phyloP scores from a whole-genome alignment of 352 stramenopile species.

The Halophytophthora polymorphica region DNA sequence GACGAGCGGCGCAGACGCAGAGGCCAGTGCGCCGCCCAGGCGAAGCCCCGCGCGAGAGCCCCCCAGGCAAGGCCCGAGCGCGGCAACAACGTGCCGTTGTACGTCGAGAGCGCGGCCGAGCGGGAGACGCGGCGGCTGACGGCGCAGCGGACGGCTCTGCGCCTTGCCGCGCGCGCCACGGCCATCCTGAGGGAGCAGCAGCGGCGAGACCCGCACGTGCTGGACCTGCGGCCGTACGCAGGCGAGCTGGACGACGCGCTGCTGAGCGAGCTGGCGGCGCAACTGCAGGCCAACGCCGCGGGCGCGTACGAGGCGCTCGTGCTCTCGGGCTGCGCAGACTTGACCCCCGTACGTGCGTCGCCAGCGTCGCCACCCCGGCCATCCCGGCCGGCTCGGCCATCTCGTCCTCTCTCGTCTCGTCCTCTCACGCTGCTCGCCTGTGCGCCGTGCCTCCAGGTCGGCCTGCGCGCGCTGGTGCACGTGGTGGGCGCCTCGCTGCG shows the following conservation, averaged over 20 bases:
- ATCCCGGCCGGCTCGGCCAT: no score
- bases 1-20: background rate
- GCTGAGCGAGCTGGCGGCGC: conserved; percentile 55
- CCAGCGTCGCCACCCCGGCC: no score
- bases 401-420: no score
- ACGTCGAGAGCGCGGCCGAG: conserved; percentile 29
- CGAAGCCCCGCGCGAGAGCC: conserved; percentile 7
- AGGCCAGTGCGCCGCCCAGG: conserved; percentile 5
- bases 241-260: conserved; percentile 51
- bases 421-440: background rate
- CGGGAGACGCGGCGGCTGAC: conserved; percentile 30
- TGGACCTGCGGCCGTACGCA: conserved; percentile 48
- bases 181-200: conserved; percentile 40
- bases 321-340: conserved; percentile 50
- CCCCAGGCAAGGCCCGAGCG: conserved; percentile 1
- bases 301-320: conserved; percentile 46
- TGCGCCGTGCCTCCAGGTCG: conserved; percentile 33
- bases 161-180: conserved; percentile 43
- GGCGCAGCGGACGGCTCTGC: conserved; percentile 32
- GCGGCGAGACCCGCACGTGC: conserved; percentile 47
- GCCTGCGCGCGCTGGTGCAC: conserved; percentile 67
- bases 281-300: conserved; percentile 41
- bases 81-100: conserved; percentile 33
- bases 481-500: conserved; percentile 42
- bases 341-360: conserved; percentile 30